Base-by-base conservation (phyloP, 2,329 filamentous ascomycete species). In the Xylaria multiplex region DNA sequence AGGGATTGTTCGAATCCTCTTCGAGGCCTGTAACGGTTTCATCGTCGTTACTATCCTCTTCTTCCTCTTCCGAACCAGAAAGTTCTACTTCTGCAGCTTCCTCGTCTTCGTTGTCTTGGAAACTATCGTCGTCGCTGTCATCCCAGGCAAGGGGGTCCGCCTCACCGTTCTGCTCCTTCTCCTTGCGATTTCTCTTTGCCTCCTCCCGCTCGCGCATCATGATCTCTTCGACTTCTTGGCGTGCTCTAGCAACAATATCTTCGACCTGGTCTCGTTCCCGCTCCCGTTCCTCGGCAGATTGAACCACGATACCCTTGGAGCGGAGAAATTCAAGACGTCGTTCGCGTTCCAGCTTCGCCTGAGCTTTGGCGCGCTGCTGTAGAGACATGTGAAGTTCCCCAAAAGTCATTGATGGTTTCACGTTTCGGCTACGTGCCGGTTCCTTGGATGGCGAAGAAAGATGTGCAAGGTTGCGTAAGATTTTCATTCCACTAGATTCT, bases 281-380 rank as follows among this genome's bases (percentile, higher is more conserved):
- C 75, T 94, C 91, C 22, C 92, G 88, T 77, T 99, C 94, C 78
- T 97, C 95, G 2, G 90, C 88, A 0, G 92, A 97, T 77, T 94
- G 91, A 19, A 98, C 84, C 27, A 91, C 82, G 30, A 97, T 85
- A 7, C 96, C 96, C 78, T 91, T 93, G 11, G 91, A 90, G 73
- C 87, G 89, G 46, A 99, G 85, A 71, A 90, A 85, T 62, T 93
- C 88, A 22, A 98, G 85, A 62, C 90, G 90, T 71, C 92, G 90
- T 66, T 92, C 88, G 59, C 93, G 89, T 77, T 96, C 93, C 48
- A 86, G 79, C 66, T 88, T 88, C 50, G 93, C 94, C 78, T 99
- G 96, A 66, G 91, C 85, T 50, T 92, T 88, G 6, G 93, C 93
- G 67, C 90, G 89, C 70, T 88, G 86, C 43, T 91, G 84, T 7